Evolutionary conservation across 2,329 filamentous ascomycete species (phyloP), one percentile per base, ranked within the genome.

Genomic region (Colletotrichum liriopes): DNA sequence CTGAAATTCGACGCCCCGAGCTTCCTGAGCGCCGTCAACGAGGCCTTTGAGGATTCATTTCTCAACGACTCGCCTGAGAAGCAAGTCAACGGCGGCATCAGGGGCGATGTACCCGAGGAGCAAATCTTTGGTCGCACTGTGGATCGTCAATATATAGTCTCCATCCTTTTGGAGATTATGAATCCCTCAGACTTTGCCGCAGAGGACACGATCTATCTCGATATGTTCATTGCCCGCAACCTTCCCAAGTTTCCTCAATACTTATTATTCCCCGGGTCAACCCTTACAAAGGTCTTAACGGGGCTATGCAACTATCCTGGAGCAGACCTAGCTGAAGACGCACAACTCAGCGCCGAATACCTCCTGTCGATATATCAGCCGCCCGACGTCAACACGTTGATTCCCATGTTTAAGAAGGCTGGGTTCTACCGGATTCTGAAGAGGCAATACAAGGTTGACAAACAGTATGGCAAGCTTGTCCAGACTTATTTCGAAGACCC

Each of bases 151-250:
- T 98, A 97, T 77, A 91, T 99, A 72, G 89, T 98, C 75, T 96
- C 94, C 58, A 97, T 98, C 68, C 84, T 99, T 70, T 87, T 97
- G 14, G 95, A 98, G 80, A 92, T 98, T 37, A 97, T 99, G 94
- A 93, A 92, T 61, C 84, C 90, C 0, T 86, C 88, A 5, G 90
- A 93, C 58, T 98, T 98, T 81, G 89, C 91, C 0, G 83, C 91
- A 0, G 90, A 93, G 73, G 95, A 98, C 78, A 95, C 93, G 16
- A 94, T 99, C 67, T 99, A 98, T 81, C 89, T 99, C 55, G 95
- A 99, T 82, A 99, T 99, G 95, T 99, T 99, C 79, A 93, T 99
- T 79, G 96, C 96, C 23, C 91, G 96, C 67, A 99, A 98, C 79
- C 84, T 99, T 61, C 94, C 97, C 4, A 99, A 99, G 81, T 99